These are phyloP conservation scores for Xylariaceae sp. DNA, from an alignment of 2,329 filamentous ascomycete species.

Conservation along the genomic window DNA sequence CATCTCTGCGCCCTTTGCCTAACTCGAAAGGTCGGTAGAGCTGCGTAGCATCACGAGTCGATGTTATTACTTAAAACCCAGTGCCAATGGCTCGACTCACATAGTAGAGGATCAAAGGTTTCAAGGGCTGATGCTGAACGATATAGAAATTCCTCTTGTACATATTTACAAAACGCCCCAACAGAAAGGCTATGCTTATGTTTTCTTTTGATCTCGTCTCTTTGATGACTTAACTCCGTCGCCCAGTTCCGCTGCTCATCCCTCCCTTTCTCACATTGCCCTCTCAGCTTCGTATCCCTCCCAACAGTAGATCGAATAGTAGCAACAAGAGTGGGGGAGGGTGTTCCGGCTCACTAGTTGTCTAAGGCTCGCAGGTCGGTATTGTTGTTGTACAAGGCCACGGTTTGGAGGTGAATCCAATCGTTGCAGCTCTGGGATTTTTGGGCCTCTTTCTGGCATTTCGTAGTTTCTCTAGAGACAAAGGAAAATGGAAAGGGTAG, in stretches of 20 bases:
- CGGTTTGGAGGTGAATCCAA: background rate
- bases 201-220: background rate
- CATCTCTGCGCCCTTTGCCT: too few relatives aligned
- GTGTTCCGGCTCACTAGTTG: background rate
- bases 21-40: too few relatives aligned
- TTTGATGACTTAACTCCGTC: background rate
- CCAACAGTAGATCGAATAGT: background rate
- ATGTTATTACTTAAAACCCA: too few relatives aligned
- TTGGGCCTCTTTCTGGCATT: conserved; percentile 21
- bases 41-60: too few relatives aligned
- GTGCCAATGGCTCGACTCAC: too few relatives aligned
- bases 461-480: conserved; percentile 34
- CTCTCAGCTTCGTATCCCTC: too few relatives aligned
- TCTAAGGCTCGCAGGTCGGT: conserved; percentile 9
- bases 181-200: conserved; percentile 1
- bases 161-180: conserved; percentile 28
- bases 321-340: too few relatives aligned
- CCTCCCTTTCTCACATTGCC: too few relatives aligned
- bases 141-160: conserved; percentile 27
- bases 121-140: conserved; percentile 14
- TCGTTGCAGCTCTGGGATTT: conserved; percentile 14
- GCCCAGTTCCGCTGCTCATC: background rate
- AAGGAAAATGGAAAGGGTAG: conserved; percentile 30
- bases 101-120: too few relatives aligned
- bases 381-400: conserved; percentile 21